Evolutionary conservation across 257 asterid species (phyloP), one percentile per base, ranked within the genome.

Genomic region (Jacaranda copaia): DNA sequence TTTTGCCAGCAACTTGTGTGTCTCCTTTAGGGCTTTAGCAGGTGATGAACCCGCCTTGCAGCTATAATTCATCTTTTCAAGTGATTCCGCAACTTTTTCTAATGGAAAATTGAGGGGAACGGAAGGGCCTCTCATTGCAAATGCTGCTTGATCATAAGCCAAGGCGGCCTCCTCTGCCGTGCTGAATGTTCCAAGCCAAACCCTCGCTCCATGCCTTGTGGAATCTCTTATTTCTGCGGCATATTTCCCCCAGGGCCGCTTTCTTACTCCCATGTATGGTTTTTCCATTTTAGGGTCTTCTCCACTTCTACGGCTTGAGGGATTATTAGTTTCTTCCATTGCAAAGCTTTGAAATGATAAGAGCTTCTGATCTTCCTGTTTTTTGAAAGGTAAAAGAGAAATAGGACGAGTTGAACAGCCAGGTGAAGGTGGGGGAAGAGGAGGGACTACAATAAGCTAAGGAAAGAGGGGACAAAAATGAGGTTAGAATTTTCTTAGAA

Each of bases 201-300:
- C 86, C 84, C 89, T 81, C 36, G 5, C 32, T 35, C 91, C 91
- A 4, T 66, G 45, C 77, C 87, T 79, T 3, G 87, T 84, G 0
- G 91, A 87, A 77, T 87, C 91, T 77, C 91, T 73, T 8, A 87
- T 85, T 49, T 87, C 88, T 0, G 91, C 88, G 0, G 88, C 87
- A 12, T 72, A 87, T 63, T 78, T 84, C 3, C 89, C 91, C 91
- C 91, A 85, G 12, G 91, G 85, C 65, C 87, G 76, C 58, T 75
- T 85, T 35, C 89, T 72, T 2, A 87, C 89, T 0, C 91, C 91
- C 66, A 74, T 51, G 42, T 82, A 83, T 8, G 74, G 73, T 10
- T 60, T 80, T 46, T 1, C 32, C 32, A 1, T 25, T 25, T 25
- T 25, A 25, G 32, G 32, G 32, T 25, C 32, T 25, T 2, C 32